These are phyloP conservation scores for Podila horticola DNA, from an alignment of 192 early-diverging fungal genomes.

Conservation along the genomic window DNA sequence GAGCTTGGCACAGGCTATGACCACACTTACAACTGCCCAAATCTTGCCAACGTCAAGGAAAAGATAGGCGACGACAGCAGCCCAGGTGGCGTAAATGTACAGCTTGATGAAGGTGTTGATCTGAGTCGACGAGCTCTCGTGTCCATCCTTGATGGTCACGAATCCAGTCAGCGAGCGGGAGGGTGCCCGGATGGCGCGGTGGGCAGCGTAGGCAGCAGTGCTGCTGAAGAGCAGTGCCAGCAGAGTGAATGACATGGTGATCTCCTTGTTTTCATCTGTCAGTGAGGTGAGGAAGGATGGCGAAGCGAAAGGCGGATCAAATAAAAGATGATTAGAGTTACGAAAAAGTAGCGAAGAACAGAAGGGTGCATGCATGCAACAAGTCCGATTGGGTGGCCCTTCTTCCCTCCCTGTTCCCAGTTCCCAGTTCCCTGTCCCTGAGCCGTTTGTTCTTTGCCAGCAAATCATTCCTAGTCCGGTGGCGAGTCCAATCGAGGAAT, in stretches of 20 bases:
- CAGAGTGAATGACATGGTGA: slow-evolving; percentile 38
- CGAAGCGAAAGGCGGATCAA: too few relatives aligned
- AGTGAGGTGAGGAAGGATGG: neutral
- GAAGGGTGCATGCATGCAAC: too few relatives aligned
- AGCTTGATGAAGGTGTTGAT: slow-evolving; percentile 36
- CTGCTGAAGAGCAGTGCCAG: slow-evolving; percentile 29
- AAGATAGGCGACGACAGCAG: slow-evolving; percentile 34
- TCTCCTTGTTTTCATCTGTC: slow-evolving; percentile 30
- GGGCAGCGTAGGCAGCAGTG: slow-evolving; percentile 25
- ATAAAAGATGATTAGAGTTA: too few relatives aligned
- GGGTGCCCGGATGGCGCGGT: slow-evolving; percentile 16
- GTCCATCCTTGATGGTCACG: slow-evolving; percentile 21
- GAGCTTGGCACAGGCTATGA: neutral
- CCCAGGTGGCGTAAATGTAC: slow-evolving; percentile 44
- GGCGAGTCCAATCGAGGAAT: too few relatives aligned
- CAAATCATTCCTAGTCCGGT: too few relatives aligned
- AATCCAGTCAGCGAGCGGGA: slow-evolving; percentile 45
- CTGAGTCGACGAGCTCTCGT: slow-evolving; percentile 38
- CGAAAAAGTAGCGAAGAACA: too few relatives aligned
- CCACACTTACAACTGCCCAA: slow-evolving; percentile 35
- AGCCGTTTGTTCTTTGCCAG: too few relatives aligned
- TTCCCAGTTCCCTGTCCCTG: too few relatives aligned
- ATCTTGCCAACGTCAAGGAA: slow-evolving; percentile 55
- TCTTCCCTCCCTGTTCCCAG: too few relatives aligned
- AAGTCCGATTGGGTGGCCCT: too few relatives aligned